phyloP scores from a whole-genome alignment of 306 rosid species.

The Oxytropis ochrocephala region DNA sequence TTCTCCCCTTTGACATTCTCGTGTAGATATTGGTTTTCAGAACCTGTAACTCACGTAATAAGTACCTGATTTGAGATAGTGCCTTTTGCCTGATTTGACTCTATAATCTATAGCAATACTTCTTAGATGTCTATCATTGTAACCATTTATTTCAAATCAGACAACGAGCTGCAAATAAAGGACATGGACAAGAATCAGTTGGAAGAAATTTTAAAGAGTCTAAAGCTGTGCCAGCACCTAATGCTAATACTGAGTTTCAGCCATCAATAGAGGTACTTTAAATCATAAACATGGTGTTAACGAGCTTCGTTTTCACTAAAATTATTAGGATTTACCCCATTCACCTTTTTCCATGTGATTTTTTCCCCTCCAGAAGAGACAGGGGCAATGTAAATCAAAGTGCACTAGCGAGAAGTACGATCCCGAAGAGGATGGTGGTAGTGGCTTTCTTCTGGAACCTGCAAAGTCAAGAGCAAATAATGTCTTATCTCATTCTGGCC shows the following conservation, averaged over 20 bases:
- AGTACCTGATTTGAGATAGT: not conserved
- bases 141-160: conserved; percentile 37
- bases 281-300: not conserved
- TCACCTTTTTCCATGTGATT: not conserved
- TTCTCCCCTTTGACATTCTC: not conserved
- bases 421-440: conserved; percentile 41
- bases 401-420: conserved; percentile 46
- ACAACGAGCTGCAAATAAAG: conserved; percentile 33
- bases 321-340: conserved; percentile 6
- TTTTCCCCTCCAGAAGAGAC: conserved; percentile 34
- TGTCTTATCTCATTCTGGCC: conserved; percentile 42
- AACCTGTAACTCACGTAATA: not conserved
- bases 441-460: conserved; percentile 48
- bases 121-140: not conserved
- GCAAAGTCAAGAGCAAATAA: conserved; percentile 24
- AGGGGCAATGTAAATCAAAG: conserved; percentile 30
- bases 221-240: conserved; percentile 46
- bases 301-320: not conserved
- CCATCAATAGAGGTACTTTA: conserved; percentile 41
- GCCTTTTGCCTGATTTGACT: not conserved
- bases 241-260: conserved; percentile 45
- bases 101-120: not conserved
- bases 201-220: conserved; percentile 34
- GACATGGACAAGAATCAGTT: conserved; percentile 32
- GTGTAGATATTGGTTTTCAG: not conserved